Evolutionary conservation across 2,329 filamentous ascomycete genomes (phyloP).

Genomic region (Scedosporium minutisporum): DNA sequence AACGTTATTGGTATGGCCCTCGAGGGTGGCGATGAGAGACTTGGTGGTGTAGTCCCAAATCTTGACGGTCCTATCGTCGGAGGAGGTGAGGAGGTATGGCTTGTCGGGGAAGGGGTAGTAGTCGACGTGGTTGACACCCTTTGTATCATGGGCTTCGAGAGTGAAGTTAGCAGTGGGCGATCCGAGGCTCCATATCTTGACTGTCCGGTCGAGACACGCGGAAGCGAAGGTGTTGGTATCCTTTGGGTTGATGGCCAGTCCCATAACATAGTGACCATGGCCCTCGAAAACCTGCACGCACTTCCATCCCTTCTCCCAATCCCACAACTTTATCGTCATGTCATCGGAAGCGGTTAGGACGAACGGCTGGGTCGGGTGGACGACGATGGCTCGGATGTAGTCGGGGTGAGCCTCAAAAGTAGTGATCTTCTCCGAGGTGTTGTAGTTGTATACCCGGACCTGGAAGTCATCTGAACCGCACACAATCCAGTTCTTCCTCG

Average conservation of each 20-base stretch:
- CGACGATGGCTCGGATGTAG: slow-evolving; percentile 93
- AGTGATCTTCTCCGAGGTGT: slow-evolving; percentile 97
- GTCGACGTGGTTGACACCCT: slow-evolving; percentile 96
- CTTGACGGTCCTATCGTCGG: slow-evolving; percentile 93
- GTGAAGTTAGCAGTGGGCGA: slow-evolving; percentile 94
- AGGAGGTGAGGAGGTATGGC: slow-evolving; percentile 88
- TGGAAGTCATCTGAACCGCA: slow-evolving; percentile 91
- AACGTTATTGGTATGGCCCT: slow-evolving; percentile 96
- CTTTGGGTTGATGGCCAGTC: slow-evolving; percentile 92
- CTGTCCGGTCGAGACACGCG: slow-evolving; percentile 81
- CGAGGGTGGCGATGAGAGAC: slow-evolving; percentile 88
- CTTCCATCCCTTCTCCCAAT: slow-evolving; percentile 98
- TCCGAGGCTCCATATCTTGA: slow-evolving; percentile 96
- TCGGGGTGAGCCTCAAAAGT: slow-evolving; percentile 96
- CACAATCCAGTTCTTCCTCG: slow-evolving; percentile 98
- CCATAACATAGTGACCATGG: slow-evolving; percentile 95
- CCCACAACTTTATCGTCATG: slow-evolving; percentile 98
- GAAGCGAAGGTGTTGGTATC: slow-evolving; percentile 88
- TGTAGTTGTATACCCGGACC: slow-evolving; percentile 92
- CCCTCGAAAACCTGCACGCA: slow-evolving; percentile 96
- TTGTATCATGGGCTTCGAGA: slow-evolving; percentile 90
- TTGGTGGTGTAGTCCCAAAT: slow-evolving; percentile 99
- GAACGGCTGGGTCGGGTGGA: slow-evolving; percentile 92
- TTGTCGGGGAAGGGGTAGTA: slow-evolving; percentile 69
- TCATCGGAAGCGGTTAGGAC: slow-evolving; percentile 95